phyloP scores from a whole-genome alignment of 768 basidiomycete species.

The Suillus tomentosus region DNA sequence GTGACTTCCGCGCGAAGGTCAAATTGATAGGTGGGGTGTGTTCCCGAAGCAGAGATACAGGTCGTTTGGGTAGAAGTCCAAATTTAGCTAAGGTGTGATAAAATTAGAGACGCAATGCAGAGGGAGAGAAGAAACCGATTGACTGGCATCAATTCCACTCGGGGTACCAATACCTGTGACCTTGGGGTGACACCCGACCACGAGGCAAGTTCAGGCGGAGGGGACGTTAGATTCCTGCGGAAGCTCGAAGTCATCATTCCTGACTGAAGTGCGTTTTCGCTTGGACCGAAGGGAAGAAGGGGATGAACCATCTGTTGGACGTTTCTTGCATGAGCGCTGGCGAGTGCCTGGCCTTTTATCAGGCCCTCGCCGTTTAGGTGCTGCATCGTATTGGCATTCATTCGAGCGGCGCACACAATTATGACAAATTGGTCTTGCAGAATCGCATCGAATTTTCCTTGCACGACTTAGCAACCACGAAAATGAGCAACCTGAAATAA shows the following conservation, averaged over 20 bases:
- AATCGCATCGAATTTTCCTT: slow-evolving; percentile 87
- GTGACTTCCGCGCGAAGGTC: no score
- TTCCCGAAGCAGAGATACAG: no score
- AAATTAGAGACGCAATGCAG: no score
- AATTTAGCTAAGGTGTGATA: no score
- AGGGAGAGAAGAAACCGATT: no score
- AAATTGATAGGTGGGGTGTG: no score
- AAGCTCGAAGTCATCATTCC: slow-evolving; percentile 33
- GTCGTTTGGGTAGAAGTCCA: no score
- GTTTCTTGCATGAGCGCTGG: slow-evolving; percentile 84
- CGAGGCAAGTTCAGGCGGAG: no score
- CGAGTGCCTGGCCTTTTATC: slow-evolving; percentile 86
- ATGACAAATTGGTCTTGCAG: slow-evolving; percentile 76
- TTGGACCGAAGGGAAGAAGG: slow-evolving; percentile 53
- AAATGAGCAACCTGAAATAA: slow-evolving; percentile 26
- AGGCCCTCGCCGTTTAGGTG: slow-evolving; percentile 80
- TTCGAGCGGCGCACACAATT: slow-evolving; percentile 81
- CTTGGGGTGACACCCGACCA: no score
- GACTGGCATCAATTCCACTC: no score
- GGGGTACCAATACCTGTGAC: no score
- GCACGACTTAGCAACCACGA: slow-evolving; percentile 61
- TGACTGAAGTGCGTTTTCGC: slow-evolving; percentile 46
- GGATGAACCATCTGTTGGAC: slow-evolving; percentile 56
- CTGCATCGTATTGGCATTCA: slow-evolving; percentile 77
- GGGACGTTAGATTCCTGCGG: neutral